Base-by-base conservation (phyloP, 257 asterid species). In the Lithospermum erythrorhizon region DNA sequence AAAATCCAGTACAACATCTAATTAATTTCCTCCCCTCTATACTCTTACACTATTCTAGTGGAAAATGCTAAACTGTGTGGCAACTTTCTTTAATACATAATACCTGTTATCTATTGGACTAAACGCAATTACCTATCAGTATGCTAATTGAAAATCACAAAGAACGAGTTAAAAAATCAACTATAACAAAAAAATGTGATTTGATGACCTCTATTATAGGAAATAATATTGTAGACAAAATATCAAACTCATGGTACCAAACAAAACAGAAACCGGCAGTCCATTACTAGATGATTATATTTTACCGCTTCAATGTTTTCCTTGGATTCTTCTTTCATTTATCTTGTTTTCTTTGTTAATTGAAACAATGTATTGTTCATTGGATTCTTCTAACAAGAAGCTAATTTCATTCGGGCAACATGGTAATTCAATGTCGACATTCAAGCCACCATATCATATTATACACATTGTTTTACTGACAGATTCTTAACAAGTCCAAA, bases 371-470 rank as follows among this genome's bases (percentile, higher is more conserved):
- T 41, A 8, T 35, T 35, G 18, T 41, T 41, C 17, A 11, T 41
- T 41, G 49, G 16, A 41, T 14, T 41, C 18, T 41, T 41, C 49
- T 41, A 13, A 41, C 21, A 47, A 17, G 4, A 15, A 8, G 59
- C 18, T 62, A 63, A 0, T 10, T 1, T 6, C 22, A 1, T 6
- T 32, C 82, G 95, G 10, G 75, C 55, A 68, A 32, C n/a, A 61
- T 73, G 3, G 91, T 68, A 76, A 74, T 70, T 81, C 21, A 7
- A 20, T 1, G 48, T 66, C 70, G 69, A 76, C 85, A 84, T 55
- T 61, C 86, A 84, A 86, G 81, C 81, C 74, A 78, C 69, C 63
- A 29, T 75, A 80, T 80, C 85, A 68, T 79, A 72, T 80, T 63
- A 57, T 57, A 67, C 35, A 68, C 81, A 72, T 82, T 68, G 69